phyloP scores from a whole-genome alignment of 176 grass and related monocot genomes.

The Puya raimondii region DNA sequence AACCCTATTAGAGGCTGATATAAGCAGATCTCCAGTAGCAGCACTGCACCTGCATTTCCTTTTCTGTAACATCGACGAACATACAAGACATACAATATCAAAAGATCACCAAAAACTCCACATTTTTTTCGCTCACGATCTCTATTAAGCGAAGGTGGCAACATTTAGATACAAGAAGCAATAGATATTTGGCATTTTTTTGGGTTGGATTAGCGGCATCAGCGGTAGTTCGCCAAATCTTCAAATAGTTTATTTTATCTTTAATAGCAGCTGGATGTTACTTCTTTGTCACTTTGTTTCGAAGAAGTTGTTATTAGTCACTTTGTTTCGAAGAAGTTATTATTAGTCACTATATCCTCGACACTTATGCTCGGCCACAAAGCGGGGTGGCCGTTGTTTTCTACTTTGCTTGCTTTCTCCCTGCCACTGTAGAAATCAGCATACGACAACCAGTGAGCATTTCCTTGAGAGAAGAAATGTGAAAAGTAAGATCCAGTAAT shows the following conservation, averaged over 20 bases:
- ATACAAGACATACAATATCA: background rate
- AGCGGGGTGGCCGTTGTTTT: background rate
- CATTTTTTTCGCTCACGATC: background rate
- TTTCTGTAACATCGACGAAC: slow-evolving; percentile 15
- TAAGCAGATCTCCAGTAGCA: slow-evolving; percentile 22
- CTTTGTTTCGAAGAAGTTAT: background rate
- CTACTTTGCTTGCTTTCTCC: slow-evolving; percentile 28
- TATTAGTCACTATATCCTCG: background rate
- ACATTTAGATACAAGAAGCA: background rate
- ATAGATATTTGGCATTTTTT: background rate
- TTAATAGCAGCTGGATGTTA: background rate
- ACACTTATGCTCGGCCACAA: background rate
- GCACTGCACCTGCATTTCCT: background rate
- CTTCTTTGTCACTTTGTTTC: background rate
- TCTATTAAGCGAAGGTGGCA: background rate
- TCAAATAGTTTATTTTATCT: background rate
- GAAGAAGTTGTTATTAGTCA: too few species aligned
- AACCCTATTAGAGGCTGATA: slow-evolving; percentile 8
- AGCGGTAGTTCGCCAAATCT: background rate
- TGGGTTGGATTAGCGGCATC: background rate
- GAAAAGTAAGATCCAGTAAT: background rate
- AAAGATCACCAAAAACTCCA: background rate
- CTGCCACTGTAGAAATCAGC: slow-evolving; percentile 26
- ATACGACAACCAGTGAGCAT: background rate
- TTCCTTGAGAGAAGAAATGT: background rate